Evolutionary conservation across 306 rosid species (phyloP).

Genomic region (Vicia sativa): DNA sequence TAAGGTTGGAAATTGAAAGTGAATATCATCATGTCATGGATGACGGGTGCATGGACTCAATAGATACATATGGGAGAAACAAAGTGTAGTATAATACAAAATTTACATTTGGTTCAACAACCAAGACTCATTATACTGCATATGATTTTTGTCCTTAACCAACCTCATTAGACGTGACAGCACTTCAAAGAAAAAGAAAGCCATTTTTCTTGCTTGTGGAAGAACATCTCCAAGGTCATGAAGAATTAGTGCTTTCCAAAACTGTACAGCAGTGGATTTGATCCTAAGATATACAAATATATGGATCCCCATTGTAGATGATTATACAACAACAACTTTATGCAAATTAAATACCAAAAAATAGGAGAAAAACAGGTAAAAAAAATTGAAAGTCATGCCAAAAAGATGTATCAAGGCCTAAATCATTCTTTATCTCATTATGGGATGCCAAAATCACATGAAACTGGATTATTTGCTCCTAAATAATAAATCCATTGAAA

Average conservation of each 20-base stretch:
- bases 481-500: slow-evolving; percentile 71
- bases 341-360: slow-evolving; percentile 55
- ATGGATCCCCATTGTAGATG: slow-evolving; percentile 43
- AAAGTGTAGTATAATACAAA: neutral
- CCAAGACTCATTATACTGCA: neutral
- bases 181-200: neutral
- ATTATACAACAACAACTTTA: slow-evolving; percentile 54
- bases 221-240: slow-evolving; percentile 38
- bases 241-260: slow-evolving; percentile 35
- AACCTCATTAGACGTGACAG: neutral
- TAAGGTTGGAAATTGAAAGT: neutral
- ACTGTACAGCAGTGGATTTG: slow-evolving; percentile 58
- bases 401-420: slow-evolving; percentile 33
- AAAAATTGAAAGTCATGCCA: slow-evolving; percentile 40
- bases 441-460: slow-evolving; percentile 45
- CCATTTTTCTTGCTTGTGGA: slow-evolving; percentile 19
- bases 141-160: neutral
- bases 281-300: slow-evolving; percentile 55
- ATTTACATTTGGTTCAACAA: neutral
- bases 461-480: slow-evolving; percentile 62
- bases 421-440: slow-evolving; percentile 35
- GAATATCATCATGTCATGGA: neutral
- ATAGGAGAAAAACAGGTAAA: slow-evolving; percentile 44
- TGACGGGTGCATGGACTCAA: neutral
- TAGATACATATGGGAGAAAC: neutral